phyloP scores from a whole-genome alignment of 2,329 filamentous ascomycete species.

The Tolypocladium nubicola region DNA sequence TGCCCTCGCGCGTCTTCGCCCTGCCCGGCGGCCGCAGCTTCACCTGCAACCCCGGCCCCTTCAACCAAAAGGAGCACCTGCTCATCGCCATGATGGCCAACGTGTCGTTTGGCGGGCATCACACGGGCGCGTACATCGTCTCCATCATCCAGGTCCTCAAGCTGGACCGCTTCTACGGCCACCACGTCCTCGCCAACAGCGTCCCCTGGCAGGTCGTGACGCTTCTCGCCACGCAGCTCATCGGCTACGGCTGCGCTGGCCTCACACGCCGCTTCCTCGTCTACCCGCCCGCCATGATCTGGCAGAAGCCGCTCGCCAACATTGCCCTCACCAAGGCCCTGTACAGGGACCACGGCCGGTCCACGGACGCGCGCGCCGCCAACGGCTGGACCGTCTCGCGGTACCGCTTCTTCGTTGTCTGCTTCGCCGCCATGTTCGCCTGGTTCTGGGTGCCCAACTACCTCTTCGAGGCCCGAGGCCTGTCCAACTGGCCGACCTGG shows the following conservation, averaged over 20 bases:
- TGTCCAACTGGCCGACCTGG: constrained; percentile 42
- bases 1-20: constrained; percentile 5
- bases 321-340: constrained; percentile 28
- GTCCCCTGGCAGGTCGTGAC: constrained; percentile 36
- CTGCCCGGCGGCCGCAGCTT: constrained; percentile 11
- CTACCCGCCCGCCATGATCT: constrained; percentile 36
- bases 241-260: constrained; percentile 42
- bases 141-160: constrained; percentile 35
- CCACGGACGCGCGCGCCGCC: constrained; percentile 11
- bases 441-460: constrained; percentile 42
- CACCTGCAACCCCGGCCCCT: constrained; percentile 34
- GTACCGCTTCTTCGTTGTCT: constrained; percentile 31
- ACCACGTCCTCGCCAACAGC: constrained; percentile 17
- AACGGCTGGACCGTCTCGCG: constrained; percentile 13
- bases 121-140: constrained; percentile 29
- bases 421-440: constrained; percentile 33
- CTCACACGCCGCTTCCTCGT: constrained; percentile 35
- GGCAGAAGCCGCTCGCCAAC: constrained; percentile 36
- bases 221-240: constrained; percentile 35
- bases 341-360: constrained; percentile 5
- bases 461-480: constrained; percentile 32
- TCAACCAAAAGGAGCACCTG: constrained; percentile 44
- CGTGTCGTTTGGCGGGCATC: constrained; percentile 23
- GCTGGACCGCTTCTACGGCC: constrained; percentile 33
- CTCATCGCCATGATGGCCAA: constrained; percentile 48